Percentiles rank a stretch among this genome's conserved stretches.
Conservation (phyloP, 352 stramenopile species). For the Phytophthora crassamura region DNA sequence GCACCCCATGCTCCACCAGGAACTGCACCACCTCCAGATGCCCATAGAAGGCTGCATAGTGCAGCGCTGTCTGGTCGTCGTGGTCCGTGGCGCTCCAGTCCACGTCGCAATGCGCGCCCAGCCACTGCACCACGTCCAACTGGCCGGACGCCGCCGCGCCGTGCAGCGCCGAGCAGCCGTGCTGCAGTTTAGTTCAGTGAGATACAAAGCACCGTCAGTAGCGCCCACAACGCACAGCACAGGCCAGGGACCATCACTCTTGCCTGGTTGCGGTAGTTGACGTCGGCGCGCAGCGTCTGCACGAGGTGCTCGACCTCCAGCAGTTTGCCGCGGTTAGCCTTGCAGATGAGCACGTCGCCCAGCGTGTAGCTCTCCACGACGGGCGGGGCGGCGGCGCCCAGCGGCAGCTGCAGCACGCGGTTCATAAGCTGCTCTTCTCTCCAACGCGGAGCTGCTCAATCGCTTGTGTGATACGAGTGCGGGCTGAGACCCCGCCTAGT, state of each 20-base stretch:
- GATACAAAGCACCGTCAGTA: constrained; percentile 12
- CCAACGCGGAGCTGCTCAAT: constrained; percentile 14
- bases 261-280: constrained; percentile 90
- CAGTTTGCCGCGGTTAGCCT: constrained; percentile 85
- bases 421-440: constrained; percentile 56
- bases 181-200: constrained; percentile 37
- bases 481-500: too few relatives aligned
- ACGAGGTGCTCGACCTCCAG: constrained; percentile 81
- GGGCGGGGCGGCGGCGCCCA: constrained; percentile 50
- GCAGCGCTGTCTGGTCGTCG: constrained; percentile 84
- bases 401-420: constrained; percentile 69
- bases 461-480: constrained; percentile 11
- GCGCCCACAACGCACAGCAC: neutral
- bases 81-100: constrained; percentile 72
- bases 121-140: constrained; percentile 83
- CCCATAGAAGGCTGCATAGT: constrained; percentile 89
- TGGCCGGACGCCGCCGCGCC: constrained; percentile 79
- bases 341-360: constrained; percentile 88
- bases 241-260: constrained; percentile 1
- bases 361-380: constrained; percentile 82
- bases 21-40: constrained; percentile 88
- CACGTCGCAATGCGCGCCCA: constrained; percentile 67
- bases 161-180: constrained; percentile 84
- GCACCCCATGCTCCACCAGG: constrained; percentile 82
- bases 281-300: constrained; percentile 74